Evolutionary conservation across 2,329 filamentous ascomycete species (phyloP), one percentile per base, ranked within the genome.

Genomic region (Macrophomina tecta): DNA sequence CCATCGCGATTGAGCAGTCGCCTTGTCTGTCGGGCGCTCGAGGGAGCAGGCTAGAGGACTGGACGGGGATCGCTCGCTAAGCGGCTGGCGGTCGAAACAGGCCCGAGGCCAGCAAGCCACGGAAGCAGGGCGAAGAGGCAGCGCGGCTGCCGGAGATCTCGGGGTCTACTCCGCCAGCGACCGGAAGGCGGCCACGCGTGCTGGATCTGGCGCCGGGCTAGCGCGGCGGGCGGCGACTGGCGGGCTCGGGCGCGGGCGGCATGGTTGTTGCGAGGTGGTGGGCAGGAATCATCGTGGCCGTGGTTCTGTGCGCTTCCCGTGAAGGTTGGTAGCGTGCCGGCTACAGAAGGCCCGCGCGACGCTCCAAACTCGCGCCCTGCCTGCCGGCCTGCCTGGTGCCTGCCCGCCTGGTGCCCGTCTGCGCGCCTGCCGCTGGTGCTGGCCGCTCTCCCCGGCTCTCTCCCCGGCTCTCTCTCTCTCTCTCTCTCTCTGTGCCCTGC

Each of bases 301-400:
- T 36, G 34, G 52, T n/a, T 38, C 52, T 55, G 58, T 62, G 58
- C 58, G 58, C 58, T 49, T 62, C 58, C 58, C 58, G 58, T 62
- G 42, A 62, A 62, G 42, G 42, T 61, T 61, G 40, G 56, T 48
- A 18, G 58, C 42, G 38, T 36, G 40, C 49, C 23, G 49, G 49
- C 49, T 32, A 60, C 32, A n/a, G 23, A 46, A 38, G 38, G 55
- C 38, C 38, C 55, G 55, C 40, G 55, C 51, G 8, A 30, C n/a
- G 45, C 11, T 8, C 38, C 14, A 40, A 40, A 40, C 38, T 2
- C 38, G 38, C 38, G 7, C 8, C 38, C 38, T 40, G 38, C 38
- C 38, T 14, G 38, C 38, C 23, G 1, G 23, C 23, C 23, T 23
- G 23, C 23, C 23, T 23, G 38, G 38, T 40, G 38, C 38, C 38